A percentile compares a stretch with the other conserved stretches of the same genome.
These are phyloP conservation scores for Mediolabrus comicus DNA, from an alignment of 108 stramenopile species.

Conservation along the genomic window DNA sequence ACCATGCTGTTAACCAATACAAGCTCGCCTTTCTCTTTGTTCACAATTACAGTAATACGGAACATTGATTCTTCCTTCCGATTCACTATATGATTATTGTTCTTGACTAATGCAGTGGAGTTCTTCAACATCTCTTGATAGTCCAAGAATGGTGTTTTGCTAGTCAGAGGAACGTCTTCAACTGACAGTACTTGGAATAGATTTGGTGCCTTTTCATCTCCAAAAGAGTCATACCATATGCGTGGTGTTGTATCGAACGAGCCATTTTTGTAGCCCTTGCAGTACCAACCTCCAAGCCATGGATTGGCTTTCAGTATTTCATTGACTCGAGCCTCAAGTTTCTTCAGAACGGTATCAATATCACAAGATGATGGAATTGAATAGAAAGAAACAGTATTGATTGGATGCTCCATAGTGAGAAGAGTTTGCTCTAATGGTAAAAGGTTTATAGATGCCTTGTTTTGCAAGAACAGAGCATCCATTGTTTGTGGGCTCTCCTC, in stretches of 20 bases:
- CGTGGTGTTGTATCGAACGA: slow-evolving; percentile 31
- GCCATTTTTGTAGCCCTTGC: slow-evolving; percentile 26
- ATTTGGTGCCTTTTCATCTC: slow-evolving; percentile 28
- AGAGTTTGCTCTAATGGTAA: slow-evolving; percentile 45
- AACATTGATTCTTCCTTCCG: slow-evolving; percentile 40
- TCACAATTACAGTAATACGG: slow-evolving; percentile 29
- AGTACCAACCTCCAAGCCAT: slow-evolving; percentile 49
- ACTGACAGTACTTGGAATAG: slow-evolving; percentile 32
- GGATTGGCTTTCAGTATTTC: slow-evolving; percentile 35
- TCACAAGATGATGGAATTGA: slow-evolving; percentile 2
- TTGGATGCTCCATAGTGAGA: slow-evolving; percentile 32
- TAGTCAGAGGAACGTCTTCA: slow-evolving; percentile 25
- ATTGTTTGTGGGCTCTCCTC: slow-evolving; percentile 4
- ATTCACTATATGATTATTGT: slow-evolving; percentile 26
- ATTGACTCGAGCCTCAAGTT: slow-evolving; percentile 22
- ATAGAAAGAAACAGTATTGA: slow-evolving; percentile 42
- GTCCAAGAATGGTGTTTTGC: slow-evolving; percentile 22
- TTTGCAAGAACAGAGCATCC: slow-evolving; percentile 24
- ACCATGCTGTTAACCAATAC: slow-evolving; percentile 42
- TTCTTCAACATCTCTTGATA: slow-evolving; percentile 24
- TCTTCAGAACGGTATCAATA: background rate
- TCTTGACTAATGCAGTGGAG: slow-evolving; percentile 27
- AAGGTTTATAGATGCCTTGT: slow-evolving; percentile 31
- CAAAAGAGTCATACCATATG: slow-evolving; percentile 44
- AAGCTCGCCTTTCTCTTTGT: slow-evolving; percentile 9